Conservation (phyloP, 768 basidiomycete genomes). For the Rhizopogon roseolus region DNA sequence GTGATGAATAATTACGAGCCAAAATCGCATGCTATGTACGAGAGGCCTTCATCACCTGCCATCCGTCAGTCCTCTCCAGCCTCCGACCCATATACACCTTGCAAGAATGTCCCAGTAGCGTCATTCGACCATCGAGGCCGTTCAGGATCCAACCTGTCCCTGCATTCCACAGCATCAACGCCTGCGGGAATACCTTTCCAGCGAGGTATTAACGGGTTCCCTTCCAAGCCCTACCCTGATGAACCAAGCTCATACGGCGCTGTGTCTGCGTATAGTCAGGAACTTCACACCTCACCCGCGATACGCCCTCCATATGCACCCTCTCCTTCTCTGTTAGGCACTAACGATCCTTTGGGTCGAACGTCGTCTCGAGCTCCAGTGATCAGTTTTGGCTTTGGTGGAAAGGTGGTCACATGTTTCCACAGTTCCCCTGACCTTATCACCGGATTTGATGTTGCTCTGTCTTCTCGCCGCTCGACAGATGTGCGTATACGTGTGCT, state of each 20-base stretch:
- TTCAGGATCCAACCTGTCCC: slow-evolving; percentile 43
- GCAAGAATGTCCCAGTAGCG: slow-evolving; percentile 13
- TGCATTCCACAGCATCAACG: slow-evolving; percentile 27
- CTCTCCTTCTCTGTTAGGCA: slow-evolving; percentile 76
- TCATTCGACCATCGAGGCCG: slow-evolving; percentile 28
- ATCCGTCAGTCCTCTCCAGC: slow-evolving; percentile 19
- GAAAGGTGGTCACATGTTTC: slow-evolving; percentile 85
- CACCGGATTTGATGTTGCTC: slow-evolving; percentile 74
- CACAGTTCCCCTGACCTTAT: slow-evolving; percentile 62
- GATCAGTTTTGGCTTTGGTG: slow-evolving; percentile 91
- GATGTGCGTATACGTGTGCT: slow-evolving; percentile 64
- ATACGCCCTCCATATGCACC: slow-evolving; percentile 68
- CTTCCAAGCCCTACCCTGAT: slow-evolving; percentile 11
- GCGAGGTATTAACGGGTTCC: slow-evolving; percentile 25
- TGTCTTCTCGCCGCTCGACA: slow-evolving; percentile 66
- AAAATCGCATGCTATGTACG: slow-evolving; percentile 12
- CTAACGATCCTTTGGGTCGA: slow-evolving; percentile 78
- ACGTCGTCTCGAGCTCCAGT: slow-evolving; percentile 72
- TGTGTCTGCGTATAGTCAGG: slow-evolving; percentile 18
- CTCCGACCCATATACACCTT: slow-evolving; percentile 35
- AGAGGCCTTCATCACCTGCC: slow-evolving; percentile 27
- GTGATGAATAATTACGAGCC: slow-evolving; percentile 13
- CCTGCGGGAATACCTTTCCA: slow-evolving; percentile 10
- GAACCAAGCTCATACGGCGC: slow-evolving; percentile 13
- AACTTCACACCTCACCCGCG: slow-evolving; percentile 25